Percentiles rank a stretch among this genome's conserved stretches.
These are phyloP conservation scores for Tieghemiomyces parasiticus DNA, from an alignment of 192 early-diverging fungal species.

Conservation along the genomic window DNA sequence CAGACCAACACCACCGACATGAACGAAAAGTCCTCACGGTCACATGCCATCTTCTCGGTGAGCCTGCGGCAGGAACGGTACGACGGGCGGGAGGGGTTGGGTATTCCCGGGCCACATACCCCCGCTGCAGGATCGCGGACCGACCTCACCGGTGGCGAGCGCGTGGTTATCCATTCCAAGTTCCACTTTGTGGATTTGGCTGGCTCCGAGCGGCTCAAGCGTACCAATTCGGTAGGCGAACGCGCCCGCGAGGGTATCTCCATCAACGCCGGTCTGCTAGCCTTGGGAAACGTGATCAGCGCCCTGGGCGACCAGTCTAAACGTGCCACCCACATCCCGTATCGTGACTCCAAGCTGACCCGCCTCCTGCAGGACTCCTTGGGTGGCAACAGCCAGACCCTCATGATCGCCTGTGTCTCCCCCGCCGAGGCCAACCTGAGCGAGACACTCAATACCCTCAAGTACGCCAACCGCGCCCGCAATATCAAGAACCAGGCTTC, in stretches of 20 bases:
- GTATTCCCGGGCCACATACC: slow-evolving; percentile 1
- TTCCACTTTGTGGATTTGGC: slow-evolving; percentile 99
- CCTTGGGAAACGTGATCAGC: slow-evolving; percentile 97
- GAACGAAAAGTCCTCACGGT: slow-evolving; percentile 89
- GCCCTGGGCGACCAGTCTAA: slow-evolving; percentile 70
- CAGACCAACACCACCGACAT: slow-evolving; percentile 93
- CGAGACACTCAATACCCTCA: slow-evolving; percentile 91
- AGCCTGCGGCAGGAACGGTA: slow-evolving; percentile 65
- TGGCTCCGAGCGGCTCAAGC: slow-evolving; percentile 89
- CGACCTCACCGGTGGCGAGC: slow-evolving; percentile 25
- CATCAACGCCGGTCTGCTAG: slow-evolving; percentile 90
- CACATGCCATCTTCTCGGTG: slow-evolving; percentile 94
- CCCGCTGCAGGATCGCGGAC: neutral
- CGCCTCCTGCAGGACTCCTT: slow-evolving; percentile 90
- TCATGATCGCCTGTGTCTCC: slow-evolving; percentile 93
- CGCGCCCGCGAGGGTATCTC: slow-evolving; percentile 91
- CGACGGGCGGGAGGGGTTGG: slow-evolving; percentile 17
- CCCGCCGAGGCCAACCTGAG: slow-evolving; percentile 69
- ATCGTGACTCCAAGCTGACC: slow-evolving; percentile 94
- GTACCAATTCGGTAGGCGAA: slow-evolving; percentile 84
- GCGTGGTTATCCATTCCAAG: slow-evolving; percentile 60
- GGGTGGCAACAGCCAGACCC: slow-evolving; percentile 85
- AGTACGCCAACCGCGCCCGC: slow-evolving; percentile 89
- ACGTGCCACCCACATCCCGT: slow-evolving; percentile 69
- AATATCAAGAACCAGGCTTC: slow-evolving; percentile 87